These are phyloP conservation scores for Hippophae rhamnoides DNA, from an alignment of 306 rosid genomes.

Conservation along the genomic window DNA sequence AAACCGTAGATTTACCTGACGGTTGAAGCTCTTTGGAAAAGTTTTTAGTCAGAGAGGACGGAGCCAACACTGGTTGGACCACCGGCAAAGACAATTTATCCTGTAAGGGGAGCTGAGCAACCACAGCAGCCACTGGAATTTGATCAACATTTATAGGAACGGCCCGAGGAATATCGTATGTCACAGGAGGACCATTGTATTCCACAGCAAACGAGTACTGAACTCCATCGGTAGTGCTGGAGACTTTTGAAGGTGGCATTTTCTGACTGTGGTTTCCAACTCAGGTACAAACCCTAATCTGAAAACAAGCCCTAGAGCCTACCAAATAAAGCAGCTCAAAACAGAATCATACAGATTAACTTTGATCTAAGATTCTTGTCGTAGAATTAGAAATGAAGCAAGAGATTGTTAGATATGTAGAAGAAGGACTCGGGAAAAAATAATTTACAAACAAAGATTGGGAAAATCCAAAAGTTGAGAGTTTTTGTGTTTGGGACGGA, in stretches of 20 bases:
- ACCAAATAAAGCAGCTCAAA: conserved; percentile 11
- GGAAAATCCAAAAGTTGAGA: conserved; percentile 4
- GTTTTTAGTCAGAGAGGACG: conserved; percentile 29
- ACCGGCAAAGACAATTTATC: conserved; percentile 60
- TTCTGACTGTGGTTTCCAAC: neutral
- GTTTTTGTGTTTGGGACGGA: conserved; percentile 12
- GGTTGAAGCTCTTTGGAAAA: conserved; percentile 53
- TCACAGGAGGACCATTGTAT: conserved; percentile 64
- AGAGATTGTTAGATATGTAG: neutral
- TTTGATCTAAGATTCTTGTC: neutral
- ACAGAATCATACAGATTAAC: conserved; percentile 24
- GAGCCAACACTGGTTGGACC: conserved; percentile 62
- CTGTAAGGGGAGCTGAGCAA: conserved; percentile 35
- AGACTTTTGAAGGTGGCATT: conserved; percentile 46
- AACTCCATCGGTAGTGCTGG: conserved; percentile 24
- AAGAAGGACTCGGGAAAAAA: neutral
- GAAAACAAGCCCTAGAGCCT: conserved; percentile 15
- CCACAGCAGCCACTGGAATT: conserved; percentile 59
- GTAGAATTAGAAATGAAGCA: neutral
- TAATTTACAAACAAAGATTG: neutral
- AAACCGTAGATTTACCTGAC: conserved; percentile 43
- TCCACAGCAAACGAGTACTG: conserved; percentile 67
- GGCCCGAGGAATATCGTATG: conserved; percentile 64
- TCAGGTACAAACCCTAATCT: conserved; percentile 22
- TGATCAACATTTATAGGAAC: conserved; percentile 56